Conservation (phyloP, 2,329 filamentous ascomycete genomes). For the Septoria linicola region DNA sequence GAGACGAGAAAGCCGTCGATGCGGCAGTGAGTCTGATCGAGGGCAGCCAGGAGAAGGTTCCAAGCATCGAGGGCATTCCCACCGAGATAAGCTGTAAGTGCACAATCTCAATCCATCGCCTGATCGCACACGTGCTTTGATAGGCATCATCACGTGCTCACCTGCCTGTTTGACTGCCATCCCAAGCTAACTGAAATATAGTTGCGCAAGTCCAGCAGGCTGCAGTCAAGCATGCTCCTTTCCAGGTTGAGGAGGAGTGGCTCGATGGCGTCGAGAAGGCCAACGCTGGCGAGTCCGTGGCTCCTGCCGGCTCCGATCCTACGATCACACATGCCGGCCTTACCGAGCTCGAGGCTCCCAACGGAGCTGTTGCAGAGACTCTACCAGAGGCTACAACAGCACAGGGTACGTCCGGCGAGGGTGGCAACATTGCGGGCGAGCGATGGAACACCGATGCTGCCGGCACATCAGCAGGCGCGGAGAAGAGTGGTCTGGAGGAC, state of each 20-base stretch:
- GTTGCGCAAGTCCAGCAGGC: constrained; percentile 42
- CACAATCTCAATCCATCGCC: neutral
- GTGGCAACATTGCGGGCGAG: constrained; percentile 57
- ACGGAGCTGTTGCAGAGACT: constrained; percentile 35
- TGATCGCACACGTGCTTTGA: constrained; percentile 6
- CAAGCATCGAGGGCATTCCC: constrained; percentile 63
- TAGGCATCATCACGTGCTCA: constrained; percentile 17
- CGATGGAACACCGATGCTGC: constrained; percentile 62
- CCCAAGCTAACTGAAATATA: too few relatives aligned
- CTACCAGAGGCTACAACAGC: constrained; percentile 34
- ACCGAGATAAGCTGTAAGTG: constrained; percentile 71
- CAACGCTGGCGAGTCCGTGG: constrained; percentile 35
- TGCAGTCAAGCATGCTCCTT: constrained; percentile 51
- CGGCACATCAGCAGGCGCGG: constrained; percentile 45
- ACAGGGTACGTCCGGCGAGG: constrained; percentile 42
- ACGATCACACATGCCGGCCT: constrained; percentile 66
- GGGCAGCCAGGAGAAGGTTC: constrained; percentile 65
- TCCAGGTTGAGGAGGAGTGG: constrained; percentile 54
- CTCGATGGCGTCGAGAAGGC: constrained; percentile 50
- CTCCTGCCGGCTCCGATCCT: constrained; percentile 56
- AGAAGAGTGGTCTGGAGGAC: constrained; percentile 57
- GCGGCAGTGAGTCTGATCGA: constrained; percentile 76
- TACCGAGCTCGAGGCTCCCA: constrained; percentile 61
- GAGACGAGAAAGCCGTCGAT: constrained; percentile 70
- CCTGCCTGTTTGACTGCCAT: constrained; percentile 12